A percentile compares a stretch with the other conserved stretches of the same genome.
These are phyloP conservation scores for Pisolithus thermaeus DNA, from an alignment of 1,284 basidiomycete genomes.

Conservation along the genomic window DNA sequence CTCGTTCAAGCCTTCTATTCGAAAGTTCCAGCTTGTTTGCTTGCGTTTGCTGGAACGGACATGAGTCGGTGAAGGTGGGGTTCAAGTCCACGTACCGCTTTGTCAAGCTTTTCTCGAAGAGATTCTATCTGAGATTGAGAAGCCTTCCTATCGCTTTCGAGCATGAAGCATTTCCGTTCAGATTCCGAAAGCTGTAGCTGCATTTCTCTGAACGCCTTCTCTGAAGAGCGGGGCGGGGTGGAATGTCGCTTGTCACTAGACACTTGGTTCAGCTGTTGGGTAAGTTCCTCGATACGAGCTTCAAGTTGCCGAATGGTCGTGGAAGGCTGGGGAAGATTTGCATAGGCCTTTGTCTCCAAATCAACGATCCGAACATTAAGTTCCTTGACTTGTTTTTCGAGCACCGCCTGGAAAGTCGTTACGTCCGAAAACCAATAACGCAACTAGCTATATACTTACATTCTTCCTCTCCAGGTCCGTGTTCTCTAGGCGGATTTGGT, in stretches of 20 bases:
- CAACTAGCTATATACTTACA: constrained; percentile 38
- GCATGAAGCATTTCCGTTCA: constrained; percentile 50
- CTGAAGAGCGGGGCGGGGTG: constrained; percentile 43
- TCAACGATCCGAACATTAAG: constrained; percentile 76
- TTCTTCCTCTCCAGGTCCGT: constrained; percentile 73
- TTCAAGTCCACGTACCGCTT: constrained; percentile 39
- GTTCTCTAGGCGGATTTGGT: constrained; percentile 71
- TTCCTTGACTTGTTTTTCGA: constrained; percentile 82
- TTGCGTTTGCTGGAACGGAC: constrained; percentile 55
- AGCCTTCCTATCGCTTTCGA: constrained; percentile 60
- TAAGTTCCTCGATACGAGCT: constrained; percentile 67
- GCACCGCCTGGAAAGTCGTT: constrained; percentile 48
- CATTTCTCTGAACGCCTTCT: constrained; percentile 49
- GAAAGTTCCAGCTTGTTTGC: constrained; percentile 62
- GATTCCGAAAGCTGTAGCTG: constrained; percentile 52
- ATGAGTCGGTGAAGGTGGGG: constrained; percentile 4
- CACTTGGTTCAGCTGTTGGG: constrained; percentile 51
- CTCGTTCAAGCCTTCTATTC: constrained; percentile 71
- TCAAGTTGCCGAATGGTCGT: constrained; percentile 54
- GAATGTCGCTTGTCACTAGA: constrained; percentile 45
- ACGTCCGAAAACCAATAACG: constrained; percentile 2
- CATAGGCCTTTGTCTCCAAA: constrained; percentile 71
- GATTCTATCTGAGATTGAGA: constrained; percentile 53
- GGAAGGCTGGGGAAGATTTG: constrained; percentile 55
- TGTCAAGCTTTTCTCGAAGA: constrained; percentile 55